Base-by-base conservation (phyloP, 2,329 filamentous ascomycete species). In the Huntiella moniliformis region DNA sequence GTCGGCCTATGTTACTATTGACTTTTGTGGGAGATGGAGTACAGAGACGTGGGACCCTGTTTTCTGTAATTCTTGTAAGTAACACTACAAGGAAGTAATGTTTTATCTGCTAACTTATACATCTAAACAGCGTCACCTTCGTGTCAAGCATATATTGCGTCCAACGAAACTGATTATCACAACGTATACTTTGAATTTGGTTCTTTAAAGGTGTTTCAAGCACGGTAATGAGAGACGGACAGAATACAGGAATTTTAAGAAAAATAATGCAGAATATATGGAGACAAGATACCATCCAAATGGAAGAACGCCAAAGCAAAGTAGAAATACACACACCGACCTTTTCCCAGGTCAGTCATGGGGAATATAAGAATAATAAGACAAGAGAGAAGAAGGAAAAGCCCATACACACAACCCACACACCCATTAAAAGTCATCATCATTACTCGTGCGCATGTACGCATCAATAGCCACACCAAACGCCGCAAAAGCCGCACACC, bases 391-490 rank as follows among this genome's bases (percentile, higher is more conserved):
- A 37, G 34, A 38, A 13, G 17, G 8, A 47, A 48, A 16, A n/a
- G 6, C 28, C 22, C 22, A 28, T 7, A 28, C 38, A 16, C 2
- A 33, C 11, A 11, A 36, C 4, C n/a, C 7, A 38, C n/a, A 13
- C 15, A 17, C 16, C n/a, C 17, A 15, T 39, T 28, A 49, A 35
- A 49, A 49, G 17, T 49, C 47, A 35, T 74, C 70, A 42, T 78
- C 74, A 60, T 66, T 74, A 53, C 82, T 81, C 69, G 80, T 79
- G 55, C 82, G 66, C 84, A 95, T 84, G 60, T 85, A 95, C 33
- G 76, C 77, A 68, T 96, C 88, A 59, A 96, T 95, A 1, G 87
- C 88, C 11, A 82, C 77, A 60, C 77, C 83, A 56, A 96, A 96
- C 1, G 84, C 87, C 47, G 91, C 91, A 62, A 98, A 98, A 1